Evolutionary conservation across 2,329 filamentous ascomycete species (phyloP), one percentile per base, ranked within the genome.

Genomic region (Incumbomyces delicatus): DNA sequence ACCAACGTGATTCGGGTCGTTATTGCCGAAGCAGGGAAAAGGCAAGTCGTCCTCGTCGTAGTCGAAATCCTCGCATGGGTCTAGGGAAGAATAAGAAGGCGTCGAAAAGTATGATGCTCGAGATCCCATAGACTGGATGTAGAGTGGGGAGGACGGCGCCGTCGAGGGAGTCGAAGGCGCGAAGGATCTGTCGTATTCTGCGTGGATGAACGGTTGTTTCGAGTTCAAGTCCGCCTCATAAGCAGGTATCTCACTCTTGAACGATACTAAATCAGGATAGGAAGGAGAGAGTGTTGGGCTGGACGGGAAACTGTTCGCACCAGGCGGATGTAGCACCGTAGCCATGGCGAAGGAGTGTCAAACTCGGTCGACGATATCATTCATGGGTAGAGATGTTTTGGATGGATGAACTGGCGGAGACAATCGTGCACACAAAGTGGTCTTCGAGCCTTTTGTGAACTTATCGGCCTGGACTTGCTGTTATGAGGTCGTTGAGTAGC

Each of bases 21-120:
- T 32, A 18, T 48, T 39, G 12, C 32, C 62, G 57, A 72, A 74
- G 44, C 66, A 61, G 7, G 71, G 70, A 53, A 75, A 72, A 4
- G 62, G 56, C 46, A 73, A 63, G 35, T 63, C 64, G 38, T 58
- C 58, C 33, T 57, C 56, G n/a, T 57, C 52, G 14, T 59, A 55
- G 16, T 58, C 54, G 13, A 39, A 37, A 36, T 54, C 50, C 42
- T 50, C 29, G 14, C 37, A 38, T 3, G 34, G 18, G 32, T 46
- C 43, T 14, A 55, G 53, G 14, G 56, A 55, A 43, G 59, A 58
- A 34, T 68, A 57, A 0, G 67, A 66, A 12, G 65, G 61, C 35
- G 64, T 60, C 3, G 67, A 64, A 6, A 61, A 57, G 43, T 65
- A 66, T 12, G 63, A 61, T 2, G 60, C 53, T 46, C 58, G 55